Evolutionary conservation across 1,139 yeast species (phyloP), one percentile per base, ranked within the genome.

Genomic region (Taphrina pruni): DNA sequence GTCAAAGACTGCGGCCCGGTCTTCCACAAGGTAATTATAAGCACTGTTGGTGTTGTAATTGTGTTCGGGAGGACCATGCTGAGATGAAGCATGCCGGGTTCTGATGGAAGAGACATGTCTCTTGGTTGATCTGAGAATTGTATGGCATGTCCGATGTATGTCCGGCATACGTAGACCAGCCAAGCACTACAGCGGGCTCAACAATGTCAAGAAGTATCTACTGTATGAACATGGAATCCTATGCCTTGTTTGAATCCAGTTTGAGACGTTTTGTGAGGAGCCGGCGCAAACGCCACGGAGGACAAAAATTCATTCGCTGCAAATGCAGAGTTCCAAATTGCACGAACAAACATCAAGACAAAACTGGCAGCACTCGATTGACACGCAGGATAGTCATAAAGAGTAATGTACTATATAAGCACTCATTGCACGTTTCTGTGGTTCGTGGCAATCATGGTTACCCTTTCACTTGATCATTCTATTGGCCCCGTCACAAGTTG

Each of bases 11-110:
- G 61, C 55, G 20, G 67, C 67, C 14, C 60, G 36, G 56, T 64
- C 67, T 21, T 64, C 67, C n/a, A 64, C 61, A 35, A 64, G 61
- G 50, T 64, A 64, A 32, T 64, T 64, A 55, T 55, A 64, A 2
- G 61, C 67, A 50, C 61, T 55, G 38, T 64, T 54, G 45, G 67
- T 46, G n/a, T 64, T 56, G 56, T 64, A 64, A 35, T 64, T 64
- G 39, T 64, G 67, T 38, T 64, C 67, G 8, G 67, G 67, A 6
- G 51, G 43, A 6, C 51, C 62, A 11, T 46, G 62, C 26, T 14
- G 43, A n/a, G 52, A 12, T 21, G 62, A n/a, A 12, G 26, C 11
- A 7, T n/a, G 9, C 6, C 58, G 58, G 11, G n/a, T n/a, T 50
- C n/a, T 1, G 36, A n/a, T 7, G 12, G 2, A n/a, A 8, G 12